phyloP scores from a whole-genome alignment of 345 rosid genomes.

The Eutrema japonicum region DNA sequence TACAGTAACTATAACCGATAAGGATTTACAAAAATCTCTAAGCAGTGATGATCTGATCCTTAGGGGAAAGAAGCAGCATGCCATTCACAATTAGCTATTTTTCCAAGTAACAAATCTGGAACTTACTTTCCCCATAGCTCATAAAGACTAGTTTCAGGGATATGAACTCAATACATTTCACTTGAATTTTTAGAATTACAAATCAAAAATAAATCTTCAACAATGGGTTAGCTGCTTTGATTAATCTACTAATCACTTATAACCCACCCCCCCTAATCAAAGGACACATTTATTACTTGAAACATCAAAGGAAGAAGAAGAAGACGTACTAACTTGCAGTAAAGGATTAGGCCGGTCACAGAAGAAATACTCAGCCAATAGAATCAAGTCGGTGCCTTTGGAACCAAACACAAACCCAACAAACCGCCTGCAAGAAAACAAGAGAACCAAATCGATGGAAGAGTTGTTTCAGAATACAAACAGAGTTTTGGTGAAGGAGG shows the following conservation, averaged over 20 bases:
- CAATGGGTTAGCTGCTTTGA: background rate
- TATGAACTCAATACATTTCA: background rate
- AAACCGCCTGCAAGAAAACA: too few species aligned
- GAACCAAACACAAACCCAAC: constrained; percentile 64
- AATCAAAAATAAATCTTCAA: constrained; percentile 6
- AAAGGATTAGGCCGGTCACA: constrained; percentile 91
- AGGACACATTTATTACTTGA: too few species aligned
- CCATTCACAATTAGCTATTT: background rate
- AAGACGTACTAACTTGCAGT: constrained; percentile 59
- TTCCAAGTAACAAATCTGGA: background rate
- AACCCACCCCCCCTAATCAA: too few species aligned
- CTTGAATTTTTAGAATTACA: background rate
- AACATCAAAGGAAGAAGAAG: background rate
- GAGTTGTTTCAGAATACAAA: too few species aligned
- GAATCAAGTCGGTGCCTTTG: constrained; percentile 58
- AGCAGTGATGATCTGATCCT: background rate
- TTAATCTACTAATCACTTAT: too few species aligned
- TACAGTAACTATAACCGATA: background rate
- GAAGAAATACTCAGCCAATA: constrained; percentile 64
- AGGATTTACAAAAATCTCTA: constrained; percentile 3
- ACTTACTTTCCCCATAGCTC: constrained; percentile 5
- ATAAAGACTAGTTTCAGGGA: background rate
- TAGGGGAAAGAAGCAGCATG: background rate
- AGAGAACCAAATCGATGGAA: too few species aligned
- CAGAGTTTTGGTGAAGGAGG: too few species aligned